These are phyloP conservation scores for Andrographis paniculata DNA, from an alignment of 305 asterid genomes.

Conservation along the genomic window DNA sequence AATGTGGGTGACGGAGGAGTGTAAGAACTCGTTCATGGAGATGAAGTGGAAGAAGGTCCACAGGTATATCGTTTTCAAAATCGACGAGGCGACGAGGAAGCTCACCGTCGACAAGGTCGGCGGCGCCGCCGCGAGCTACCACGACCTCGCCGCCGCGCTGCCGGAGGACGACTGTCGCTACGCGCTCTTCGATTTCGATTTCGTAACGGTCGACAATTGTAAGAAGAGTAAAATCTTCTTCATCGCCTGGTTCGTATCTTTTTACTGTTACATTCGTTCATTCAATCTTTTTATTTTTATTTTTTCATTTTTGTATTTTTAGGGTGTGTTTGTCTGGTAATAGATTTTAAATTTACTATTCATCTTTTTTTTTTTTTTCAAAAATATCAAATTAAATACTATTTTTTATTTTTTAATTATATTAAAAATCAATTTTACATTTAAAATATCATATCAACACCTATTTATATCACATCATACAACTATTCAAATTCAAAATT, in stretches of 20 bases:
- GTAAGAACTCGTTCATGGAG: constrained; percentile 82
- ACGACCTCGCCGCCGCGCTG: constrained; percentile 63
- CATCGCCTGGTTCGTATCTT: constrained; percentile 55
- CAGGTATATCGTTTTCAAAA: constrained; percentile 77
- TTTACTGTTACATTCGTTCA: not conserved
- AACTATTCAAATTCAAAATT: no score
- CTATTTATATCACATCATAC: no score
- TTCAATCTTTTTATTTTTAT: not conserved
- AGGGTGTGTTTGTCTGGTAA: no score
- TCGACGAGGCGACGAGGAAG: constrained; percentile 53
- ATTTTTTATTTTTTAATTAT: no score
- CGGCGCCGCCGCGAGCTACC: constrained; percentile 66
- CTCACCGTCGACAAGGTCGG: constrained; percentile 84
- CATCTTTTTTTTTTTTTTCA: no score
- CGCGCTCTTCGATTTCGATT: constrained; percentile 80
- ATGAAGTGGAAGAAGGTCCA: constrained; percentile 93
- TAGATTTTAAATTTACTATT: no score
- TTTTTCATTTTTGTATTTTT: not conserved
- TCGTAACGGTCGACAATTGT: constrained; percentile 79
- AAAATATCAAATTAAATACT: no score
- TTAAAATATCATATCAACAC: no score
- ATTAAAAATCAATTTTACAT: no score
- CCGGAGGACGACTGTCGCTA: constrained; percentile 88
- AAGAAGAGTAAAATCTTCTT: constrained; percentile 94
- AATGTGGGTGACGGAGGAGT: constrained; percentile 88